Base-by-base conservation (phyloP, 495 filamentous ascomycete species). In the Podospora tetraspora region DNA sequence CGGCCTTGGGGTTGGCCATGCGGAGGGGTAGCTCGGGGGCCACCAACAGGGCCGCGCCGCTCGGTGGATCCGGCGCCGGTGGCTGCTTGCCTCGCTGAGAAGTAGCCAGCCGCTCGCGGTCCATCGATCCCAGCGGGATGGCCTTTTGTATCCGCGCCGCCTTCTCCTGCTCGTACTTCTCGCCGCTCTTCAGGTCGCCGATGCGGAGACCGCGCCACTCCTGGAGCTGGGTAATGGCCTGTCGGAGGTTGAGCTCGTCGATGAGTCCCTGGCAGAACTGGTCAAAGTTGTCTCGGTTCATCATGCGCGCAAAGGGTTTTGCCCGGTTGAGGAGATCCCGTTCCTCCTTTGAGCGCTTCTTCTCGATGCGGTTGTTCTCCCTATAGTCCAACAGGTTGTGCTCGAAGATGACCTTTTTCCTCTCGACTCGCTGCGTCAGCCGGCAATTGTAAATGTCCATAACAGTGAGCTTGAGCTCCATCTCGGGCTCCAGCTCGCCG, bases 371-470 rank as follows among this genome's bases (percentile, higher is more conserved):
- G 12, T 82, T 89, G 73, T 95, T 96, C 76, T 96, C 94, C 62
- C 91, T 81, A 75, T 98, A 98, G 62, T 99, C 93, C 1, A 99
- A 83, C 27, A 99, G 81, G 65, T 89, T 89, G 76, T 99, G 95
- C 74, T 98, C 92, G 76, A 98, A 97, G 58, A 99, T 91, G 23
- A 97, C 89, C 79, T 94, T 96, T 78, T 99, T 99, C 57, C 95
- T 86, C 73, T 98, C 94, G n/a, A 91, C 94, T 34, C 95, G 88
- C 57, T 92, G 89, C 8, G 93, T 97, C 25, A 99, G 82, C 19
- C 94, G 90, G 27, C 91, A 90, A 74, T 98, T 98, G 80, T 99
- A 99, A 66, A 99, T 97, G 70, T 97, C 93, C 85, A 99, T 97
- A 3, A 99, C 93, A 0, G 93, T 96, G 82, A 97, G 87, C 83